Conservation (phyloP, 768 basidiomycete genomes). For the Gloeostereum incarnatum region DNA sequence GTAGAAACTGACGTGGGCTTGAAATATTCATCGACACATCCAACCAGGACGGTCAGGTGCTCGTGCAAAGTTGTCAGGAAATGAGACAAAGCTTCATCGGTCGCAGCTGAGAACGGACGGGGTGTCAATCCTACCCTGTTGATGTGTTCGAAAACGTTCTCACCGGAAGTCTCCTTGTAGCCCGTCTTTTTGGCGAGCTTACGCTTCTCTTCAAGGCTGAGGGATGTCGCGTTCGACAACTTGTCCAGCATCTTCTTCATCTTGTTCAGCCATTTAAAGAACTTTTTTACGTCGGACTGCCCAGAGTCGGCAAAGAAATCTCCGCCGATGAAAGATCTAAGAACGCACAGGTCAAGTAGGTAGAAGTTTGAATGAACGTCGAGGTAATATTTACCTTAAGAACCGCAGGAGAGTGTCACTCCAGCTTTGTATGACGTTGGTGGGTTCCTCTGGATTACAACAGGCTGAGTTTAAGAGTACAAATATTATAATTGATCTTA, state of each 20-base stretch:
- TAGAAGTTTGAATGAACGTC: background rate
- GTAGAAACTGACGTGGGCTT: constrained; percentile 8
- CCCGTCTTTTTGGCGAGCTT: background rate
- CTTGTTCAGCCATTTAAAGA: constrained; percentile 3
- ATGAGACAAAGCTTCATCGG: constrained; percentile 1
- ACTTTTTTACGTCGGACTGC: constrained; percentile 2
- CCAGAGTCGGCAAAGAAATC: constrained; percentile 8
- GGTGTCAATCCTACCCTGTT: background rate
- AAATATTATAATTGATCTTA: background rate
- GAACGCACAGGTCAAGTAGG: background rate
- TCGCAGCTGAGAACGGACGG: background rate
- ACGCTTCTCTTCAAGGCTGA: background rate
- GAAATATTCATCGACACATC: constrained; percentile 9
- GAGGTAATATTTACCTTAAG: constrained; percentile 9
- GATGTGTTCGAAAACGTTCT: background rate
- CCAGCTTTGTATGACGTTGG: constrained; percentile 10
- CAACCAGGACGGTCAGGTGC: constrained; percentile 8
- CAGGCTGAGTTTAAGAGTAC: background rate
- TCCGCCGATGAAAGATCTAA: constrained; percentile 9
- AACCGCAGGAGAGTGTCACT: constrained; percentile 12
- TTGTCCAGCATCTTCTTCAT: constrained; percentile 3
- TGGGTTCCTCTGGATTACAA: constrained; percentile 6
- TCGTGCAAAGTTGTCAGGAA: constrained; percentile 6
- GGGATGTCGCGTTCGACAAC: background rate
- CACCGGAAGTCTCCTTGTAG: constrained; percentile 1